These are phyloP conservation scores for Penicillium freii DNA, from an alignment of 2,329 filamentous ascomycete genomes.

Conservation along the genomic window DNA sequence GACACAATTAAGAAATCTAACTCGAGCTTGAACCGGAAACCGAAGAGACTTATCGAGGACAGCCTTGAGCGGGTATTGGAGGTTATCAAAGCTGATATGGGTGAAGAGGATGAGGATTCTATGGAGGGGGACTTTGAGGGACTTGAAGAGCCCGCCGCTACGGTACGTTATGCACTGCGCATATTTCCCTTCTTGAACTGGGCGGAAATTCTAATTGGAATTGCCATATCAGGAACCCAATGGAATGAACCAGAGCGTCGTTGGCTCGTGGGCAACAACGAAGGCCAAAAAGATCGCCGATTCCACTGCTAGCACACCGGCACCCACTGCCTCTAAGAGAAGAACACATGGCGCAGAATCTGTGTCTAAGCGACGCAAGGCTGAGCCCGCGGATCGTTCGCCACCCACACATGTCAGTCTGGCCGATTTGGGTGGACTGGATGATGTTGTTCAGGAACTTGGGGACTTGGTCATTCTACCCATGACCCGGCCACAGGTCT, in stretches of 20 bases:
- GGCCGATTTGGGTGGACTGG: conserved; percentile 72
- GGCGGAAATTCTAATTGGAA: neutral
- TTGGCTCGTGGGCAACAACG: conserved; percentile 56
- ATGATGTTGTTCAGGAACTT: conserved; percentile 67
- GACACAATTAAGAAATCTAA: conserved; percentile 81
- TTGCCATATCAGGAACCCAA: conserved; percentile 50
- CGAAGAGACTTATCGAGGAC: conserved; percentile 78
- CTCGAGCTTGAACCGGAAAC: conserved; percentile 77
- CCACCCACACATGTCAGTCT: conserved; percentile 67
- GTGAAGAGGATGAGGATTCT: conserved; percentile 53
- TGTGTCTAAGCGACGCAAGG: conserved; percentile 63
- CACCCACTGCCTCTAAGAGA: conserved; percentile 47
- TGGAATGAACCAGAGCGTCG: conserved; percentile 65
- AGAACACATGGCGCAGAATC: conserved; percentile 66
- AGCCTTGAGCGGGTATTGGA: conserved; percentile 79
- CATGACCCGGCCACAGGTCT: conserved; percentile 66
- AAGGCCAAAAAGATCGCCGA: conserved; percentile 37
- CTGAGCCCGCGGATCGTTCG: conserved; percentile 57
- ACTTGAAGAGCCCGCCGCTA: conserved; percentile 40
- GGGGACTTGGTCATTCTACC: conserved; percentile 71
- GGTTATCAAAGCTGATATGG: conserved; percentile 65
- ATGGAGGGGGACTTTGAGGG: conserved; percentile 53
- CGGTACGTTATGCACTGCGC: conserved; percentile 32
- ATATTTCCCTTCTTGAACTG: neutral
- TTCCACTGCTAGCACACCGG: conserved; percentile 19